A percentile compares a stretch with the other conserved stretches of the same genome.
phyloP scores from a whole-genome alignment of 176 grass and related monocot species.

The Bothriochloa decipiens region DNA sequence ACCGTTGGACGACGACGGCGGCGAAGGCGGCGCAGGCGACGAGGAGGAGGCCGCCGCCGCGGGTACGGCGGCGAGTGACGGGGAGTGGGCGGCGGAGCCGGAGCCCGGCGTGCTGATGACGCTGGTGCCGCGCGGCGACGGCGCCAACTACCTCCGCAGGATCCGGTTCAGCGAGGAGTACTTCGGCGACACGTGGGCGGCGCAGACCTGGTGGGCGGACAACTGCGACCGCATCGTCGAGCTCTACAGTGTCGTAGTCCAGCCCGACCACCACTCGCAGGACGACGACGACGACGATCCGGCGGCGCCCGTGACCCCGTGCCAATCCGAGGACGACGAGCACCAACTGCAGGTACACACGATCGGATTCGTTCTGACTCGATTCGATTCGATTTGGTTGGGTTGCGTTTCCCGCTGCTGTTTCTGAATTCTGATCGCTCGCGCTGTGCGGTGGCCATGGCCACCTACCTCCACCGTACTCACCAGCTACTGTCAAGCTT shows the following conservation, averaged over 20 bases:
- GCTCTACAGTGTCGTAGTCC: conserved; percentile 69
- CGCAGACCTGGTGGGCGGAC: conserved; percentile 66
- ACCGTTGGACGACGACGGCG: background rate
- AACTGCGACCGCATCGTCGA: conserved; percentile 68
- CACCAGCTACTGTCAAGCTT: background rate
- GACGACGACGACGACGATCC: conserved; percentile 19
- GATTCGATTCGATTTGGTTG: background rate
- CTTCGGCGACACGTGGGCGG: conserved; percentile 58
- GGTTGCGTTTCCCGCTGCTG: background rate
- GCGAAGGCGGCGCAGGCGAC: background rate
- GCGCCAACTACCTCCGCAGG: conserved; percentile 69
- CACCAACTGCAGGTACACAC: conserved; percentile 35
- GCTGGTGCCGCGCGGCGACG: conserved; percentile 63
- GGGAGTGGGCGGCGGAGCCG: conserved; percentile 73
- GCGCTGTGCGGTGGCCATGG: background rate
- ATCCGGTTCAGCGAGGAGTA: conserved; percentile 69
- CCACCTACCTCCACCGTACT: conserved; percentile 29
- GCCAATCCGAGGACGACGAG: conserved; percentile 67
- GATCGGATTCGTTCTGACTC: background rate
- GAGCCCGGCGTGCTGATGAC: conserved; percentile 78
- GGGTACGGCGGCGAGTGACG: conserved; percentile 15
- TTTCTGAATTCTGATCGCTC: background rate
- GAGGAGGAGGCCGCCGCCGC: background rate
- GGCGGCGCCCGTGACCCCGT: conserved; percentile 46
- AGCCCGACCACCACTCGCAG: background rate